phyloP scores from a whole-genome alignment of 1,139 yeast genomes.

The Debaryomyces udenii region DNA sequence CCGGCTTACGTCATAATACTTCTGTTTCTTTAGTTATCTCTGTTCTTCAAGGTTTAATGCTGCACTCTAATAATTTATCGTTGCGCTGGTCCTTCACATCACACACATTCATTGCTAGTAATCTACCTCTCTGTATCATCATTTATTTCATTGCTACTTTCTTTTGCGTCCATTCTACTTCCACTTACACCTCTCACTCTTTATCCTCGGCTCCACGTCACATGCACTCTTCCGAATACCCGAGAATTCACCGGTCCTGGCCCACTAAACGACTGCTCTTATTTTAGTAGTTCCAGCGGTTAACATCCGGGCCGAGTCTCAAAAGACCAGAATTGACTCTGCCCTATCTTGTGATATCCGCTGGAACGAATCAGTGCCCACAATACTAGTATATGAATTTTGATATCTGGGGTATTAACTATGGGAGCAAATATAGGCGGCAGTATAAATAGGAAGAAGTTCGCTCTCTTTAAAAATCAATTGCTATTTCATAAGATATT shows the following conservation, averaged over 20 bases:
- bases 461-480: constrained; percentile 1
- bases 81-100: no score
- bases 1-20: no score
- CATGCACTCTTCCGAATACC: background rate
- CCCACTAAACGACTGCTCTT: background rate
- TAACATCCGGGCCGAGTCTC: constrained; percentile 4
- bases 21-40: no score
- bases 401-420: constrained; percentile 11
- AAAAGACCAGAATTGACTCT: constrained; percentile 9
- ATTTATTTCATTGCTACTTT: no score
- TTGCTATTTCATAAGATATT: background rate
- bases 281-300: background rate
- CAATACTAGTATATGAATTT: background rate
- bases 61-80: no score
- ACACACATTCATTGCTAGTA: no score
- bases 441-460: constrained; percentile 7
- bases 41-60: no score
- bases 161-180: no score
- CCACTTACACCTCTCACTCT: background rate
- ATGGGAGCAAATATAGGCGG: background rate
- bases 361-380: constrained; percentile 15
- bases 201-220: background rate
- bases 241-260: background rate
- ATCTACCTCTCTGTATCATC: no score
- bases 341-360: constrained; percentile 12